Evolutionary conservation across 192 early-diverging fungal genomes (phyloP).

Genomic region (Coemansia sp.): DNA sequence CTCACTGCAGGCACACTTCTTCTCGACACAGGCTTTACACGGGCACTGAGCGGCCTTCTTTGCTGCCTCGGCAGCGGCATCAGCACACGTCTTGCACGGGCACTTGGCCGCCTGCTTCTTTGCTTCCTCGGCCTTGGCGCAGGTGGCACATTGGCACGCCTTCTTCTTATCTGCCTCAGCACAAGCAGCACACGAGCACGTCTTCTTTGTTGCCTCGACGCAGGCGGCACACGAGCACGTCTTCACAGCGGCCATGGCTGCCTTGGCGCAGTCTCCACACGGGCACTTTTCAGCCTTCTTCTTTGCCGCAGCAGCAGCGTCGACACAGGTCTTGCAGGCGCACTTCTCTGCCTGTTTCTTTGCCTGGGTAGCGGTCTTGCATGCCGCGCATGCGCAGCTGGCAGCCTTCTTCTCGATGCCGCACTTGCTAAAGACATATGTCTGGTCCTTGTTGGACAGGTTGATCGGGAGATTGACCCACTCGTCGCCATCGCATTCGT

Average conservation of each 20-base stretch:
- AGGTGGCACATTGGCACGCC: constrained; percentile 24
- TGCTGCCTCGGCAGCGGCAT: constrained; percentile 32
- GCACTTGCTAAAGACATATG: constrained; percentile 47
- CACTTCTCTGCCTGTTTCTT: constrained; percentile 46
- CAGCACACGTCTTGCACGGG: constrained; percentile 29
- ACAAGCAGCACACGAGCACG: constrained; percentile 19
- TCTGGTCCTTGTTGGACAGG: constrained; percentile 51
- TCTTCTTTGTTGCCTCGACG: constrained; percentile 15
- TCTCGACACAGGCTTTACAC: constrained; percentile 4
- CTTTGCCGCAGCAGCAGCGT: constrained; percentile 32
- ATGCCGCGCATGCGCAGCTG: constrained; percentile 33
- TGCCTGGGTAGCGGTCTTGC: constrained; percentile 31
- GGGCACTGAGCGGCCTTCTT: constrained; percentile 40
- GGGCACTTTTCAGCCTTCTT: constrained; percentile 41
- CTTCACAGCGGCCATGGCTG: constrained; percentile 25
- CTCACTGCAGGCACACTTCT: constrained; percentile 12
- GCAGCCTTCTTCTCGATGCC: constrained; percentile 36
- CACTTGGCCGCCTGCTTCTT: constrained; percentile 47
- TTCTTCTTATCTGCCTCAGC: constrained; percentile 32
- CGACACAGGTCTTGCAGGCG: constrained; percentile 27
- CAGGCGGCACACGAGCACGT: constrained; percentile 4
- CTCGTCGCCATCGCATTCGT: constrained; percentile 53
- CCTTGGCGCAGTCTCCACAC: constrained; percentile 33
- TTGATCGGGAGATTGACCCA: constrained; percentile 57
- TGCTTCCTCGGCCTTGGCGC: constrained; percentile 27